These are phyloP conservation scores for Hypoxylon sp. DNA, from an alignment of 2,329 filamentous ascomycete genomes.

Conservation along the genomic window DNA sequence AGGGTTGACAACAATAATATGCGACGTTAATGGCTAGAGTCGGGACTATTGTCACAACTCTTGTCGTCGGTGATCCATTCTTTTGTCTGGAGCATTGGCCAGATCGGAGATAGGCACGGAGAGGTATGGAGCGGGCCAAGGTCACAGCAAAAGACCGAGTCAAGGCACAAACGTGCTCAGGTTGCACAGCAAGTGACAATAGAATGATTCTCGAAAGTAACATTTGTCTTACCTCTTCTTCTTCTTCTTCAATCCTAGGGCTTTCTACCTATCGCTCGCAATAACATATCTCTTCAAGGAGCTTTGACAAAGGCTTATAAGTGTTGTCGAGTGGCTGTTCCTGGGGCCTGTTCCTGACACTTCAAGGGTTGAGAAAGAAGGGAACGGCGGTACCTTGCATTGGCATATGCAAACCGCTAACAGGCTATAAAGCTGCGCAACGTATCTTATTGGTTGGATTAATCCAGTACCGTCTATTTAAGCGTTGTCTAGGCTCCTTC, in stretches of 20 bases:
- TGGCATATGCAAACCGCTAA: conserved; percentile 21
- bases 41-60: background rate
- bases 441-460: background rate
- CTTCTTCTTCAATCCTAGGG: conserved; percentile 5
- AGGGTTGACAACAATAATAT: background rate
- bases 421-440: background rate
- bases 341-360: background rate
- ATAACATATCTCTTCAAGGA: background rate
- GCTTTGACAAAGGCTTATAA: background rate
- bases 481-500: conserved; percentile 5
- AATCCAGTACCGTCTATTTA: background rate
- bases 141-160: conserved; percentile 5
- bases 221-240: conserved; percentile 19
- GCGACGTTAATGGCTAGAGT: background rate
- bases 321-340: conserved; percentile 2
- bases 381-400: conserved; percentile 24
- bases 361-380: conserved; percentile 13
- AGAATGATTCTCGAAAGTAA: conserved; percentile 13
- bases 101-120: conserved; percentile 1
- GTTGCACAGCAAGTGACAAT: conserved; percentile 8
- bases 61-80: conserved; percentile 6
- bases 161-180: conserved; percentile 14
- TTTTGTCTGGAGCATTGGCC: conserved; percentile 1
- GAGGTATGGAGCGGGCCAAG: conserved; percentile 7
- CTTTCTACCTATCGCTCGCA: conserved; percentile 2